These are phyloP conservation scores for Termitomyces sp. DNA, from an alignment of 768 basidiomycete species.

Conservation along the genomic window DNA sequence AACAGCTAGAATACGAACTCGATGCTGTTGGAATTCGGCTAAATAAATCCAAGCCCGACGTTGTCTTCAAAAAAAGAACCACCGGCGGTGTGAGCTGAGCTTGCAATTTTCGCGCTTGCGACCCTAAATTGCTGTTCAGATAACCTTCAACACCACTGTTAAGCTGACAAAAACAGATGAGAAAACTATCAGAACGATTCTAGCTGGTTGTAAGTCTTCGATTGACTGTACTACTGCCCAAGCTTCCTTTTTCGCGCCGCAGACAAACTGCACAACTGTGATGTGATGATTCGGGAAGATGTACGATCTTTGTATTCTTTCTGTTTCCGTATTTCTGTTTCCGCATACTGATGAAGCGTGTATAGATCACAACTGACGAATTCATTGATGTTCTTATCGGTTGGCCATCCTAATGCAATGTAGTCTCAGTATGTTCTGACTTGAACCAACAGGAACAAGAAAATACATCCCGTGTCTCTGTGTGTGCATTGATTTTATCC, in stretches of 20 bases:
- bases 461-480: constrained; percentile 95
- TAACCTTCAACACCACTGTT: constrained; percentile 89
- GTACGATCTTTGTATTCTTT: constrained; percentile 30
- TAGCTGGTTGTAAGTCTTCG: constrained; percentile 70
- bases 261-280: constrained; percentile 92
- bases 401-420: constrained; percentile 16
- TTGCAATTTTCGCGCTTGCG: constrained; percentile 1
- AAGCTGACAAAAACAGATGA: constrained; percentile 94
- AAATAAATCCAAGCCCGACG: constrained; percentile 86
- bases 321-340: not conserved
- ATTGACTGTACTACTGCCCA: not conserved
- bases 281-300: constrained; percentile 98
- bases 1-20: constrained; percentile 84
- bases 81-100: constrained; percentile 74
- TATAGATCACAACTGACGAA: constrained; percentile 88
- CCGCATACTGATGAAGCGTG: not conserved
- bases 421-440: not conserved
- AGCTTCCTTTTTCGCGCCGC: not conserved
- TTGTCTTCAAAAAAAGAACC: constrained; percentile 90
- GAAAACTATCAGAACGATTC: constrained; percentile 86
- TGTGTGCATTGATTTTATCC: constrained; percentile 26
- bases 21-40: constrained; percentile 96
- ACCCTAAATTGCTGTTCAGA: constrained; percentile 34
- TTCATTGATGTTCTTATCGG: constrained; percentile 99
- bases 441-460: constrained; percentile 57